Conservation (phyloP, 108 stramenopile species). For the Nitzschia sp. region DNA sequence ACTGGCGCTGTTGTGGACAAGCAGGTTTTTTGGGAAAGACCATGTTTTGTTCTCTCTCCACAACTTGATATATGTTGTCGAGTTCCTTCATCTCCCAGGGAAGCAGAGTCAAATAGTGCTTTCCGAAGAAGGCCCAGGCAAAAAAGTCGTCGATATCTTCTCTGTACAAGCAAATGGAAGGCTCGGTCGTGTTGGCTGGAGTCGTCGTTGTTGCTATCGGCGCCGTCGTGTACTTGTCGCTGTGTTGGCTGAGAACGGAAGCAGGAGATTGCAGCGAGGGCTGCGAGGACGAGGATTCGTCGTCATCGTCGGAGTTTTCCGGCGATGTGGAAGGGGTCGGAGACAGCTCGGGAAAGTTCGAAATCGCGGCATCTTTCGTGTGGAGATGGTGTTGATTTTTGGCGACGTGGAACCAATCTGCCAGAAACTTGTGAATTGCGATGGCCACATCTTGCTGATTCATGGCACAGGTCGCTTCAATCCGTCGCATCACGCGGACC, state of each 20-base stretch:
- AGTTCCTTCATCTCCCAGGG: constrained; percentile 35
- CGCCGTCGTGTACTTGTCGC: not conserved
- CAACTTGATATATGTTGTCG: constrained; percentile 38
- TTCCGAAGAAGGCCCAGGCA: constrained; percentile 81
- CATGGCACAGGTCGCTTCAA: constrained; percentile 29
- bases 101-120: constrained; percentile 33
- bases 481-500: constrained; percentile 41
- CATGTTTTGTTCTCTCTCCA: constrained; percentile 31
- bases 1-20: constrained; percentile 21
- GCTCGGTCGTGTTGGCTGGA: not conserved
- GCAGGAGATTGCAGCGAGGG: too few species aligned
- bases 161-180: constrained; percentile 30
- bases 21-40: constrained; percentile 38
- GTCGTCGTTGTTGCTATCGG: not conserved
- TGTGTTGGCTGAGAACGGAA: too few species aligned
- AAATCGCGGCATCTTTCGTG: not conserved
- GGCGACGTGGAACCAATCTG: constrained; percentile 34
- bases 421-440: constrained; percentile 19
- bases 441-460: constrained; percentile 4
- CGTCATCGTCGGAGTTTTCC: constrained; percentile 21
- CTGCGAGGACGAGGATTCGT: not conserved
- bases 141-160: constrained; percentile 71
- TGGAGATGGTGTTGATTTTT: constrained; percentile 9
- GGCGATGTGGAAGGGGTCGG: not conserved
- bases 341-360: not conserved